Conservation (phyloP, 2,329 filamentous ascomycete genomes). For the Hansfordia pulvinata region DNA sequence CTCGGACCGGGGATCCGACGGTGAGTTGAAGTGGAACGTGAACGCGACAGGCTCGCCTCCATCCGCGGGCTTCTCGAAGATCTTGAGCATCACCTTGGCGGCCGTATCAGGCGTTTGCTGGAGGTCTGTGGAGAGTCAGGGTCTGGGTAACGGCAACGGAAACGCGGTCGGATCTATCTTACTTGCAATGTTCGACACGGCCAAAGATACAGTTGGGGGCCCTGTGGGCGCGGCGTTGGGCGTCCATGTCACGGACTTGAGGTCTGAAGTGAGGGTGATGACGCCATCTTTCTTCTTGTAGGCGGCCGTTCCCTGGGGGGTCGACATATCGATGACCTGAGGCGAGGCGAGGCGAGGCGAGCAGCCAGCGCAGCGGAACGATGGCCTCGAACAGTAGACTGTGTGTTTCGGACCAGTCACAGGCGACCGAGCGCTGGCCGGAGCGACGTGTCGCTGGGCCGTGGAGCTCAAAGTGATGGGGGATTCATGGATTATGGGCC, state of each 20-base stretch:
- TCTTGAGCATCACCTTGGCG: slow-evolving; percentile 85
- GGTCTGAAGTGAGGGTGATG: slow-evolving; percentile 61
- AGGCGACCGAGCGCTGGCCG: no score
- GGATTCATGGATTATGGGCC: no score
- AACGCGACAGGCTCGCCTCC: slow-evolving; percentile 53
- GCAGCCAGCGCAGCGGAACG: no score
- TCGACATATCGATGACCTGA: slow-evolving; percentile 39
- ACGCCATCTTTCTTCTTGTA: slow-evolving; percentile 97
- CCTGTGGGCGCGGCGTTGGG: slow-evolving; percentile 48
- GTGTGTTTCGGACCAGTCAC: no score
- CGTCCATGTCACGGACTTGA: slow-evolving; percentile 68
- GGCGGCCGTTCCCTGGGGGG: slow-evolving; percentile 51
- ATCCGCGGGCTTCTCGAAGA: slow-evolving; percentile 59
- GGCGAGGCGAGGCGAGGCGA: no score
- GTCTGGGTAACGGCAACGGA: no score
- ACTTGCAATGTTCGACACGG: slow-evolving; percentile 73
- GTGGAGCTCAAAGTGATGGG: no score
- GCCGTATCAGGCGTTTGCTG: slow-evolving; percentile 87
- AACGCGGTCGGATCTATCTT: no score
- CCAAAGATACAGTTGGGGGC: slow-evolving; percentile 53
- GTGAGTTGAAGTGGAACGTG: slow-evolving; percentile 80
- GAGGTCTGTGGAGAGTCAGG: slow-evolving; percentile 48
- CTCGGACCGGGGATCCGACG: slow-evolving; percentile 61
- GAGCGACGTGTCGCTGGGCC: no score
- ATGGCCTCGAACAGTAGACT: no score